phyloP scores from a whole-genome alignment of 2,329 filamentous ascomycete genomes.

The Aspergillus sp. region DNA sequence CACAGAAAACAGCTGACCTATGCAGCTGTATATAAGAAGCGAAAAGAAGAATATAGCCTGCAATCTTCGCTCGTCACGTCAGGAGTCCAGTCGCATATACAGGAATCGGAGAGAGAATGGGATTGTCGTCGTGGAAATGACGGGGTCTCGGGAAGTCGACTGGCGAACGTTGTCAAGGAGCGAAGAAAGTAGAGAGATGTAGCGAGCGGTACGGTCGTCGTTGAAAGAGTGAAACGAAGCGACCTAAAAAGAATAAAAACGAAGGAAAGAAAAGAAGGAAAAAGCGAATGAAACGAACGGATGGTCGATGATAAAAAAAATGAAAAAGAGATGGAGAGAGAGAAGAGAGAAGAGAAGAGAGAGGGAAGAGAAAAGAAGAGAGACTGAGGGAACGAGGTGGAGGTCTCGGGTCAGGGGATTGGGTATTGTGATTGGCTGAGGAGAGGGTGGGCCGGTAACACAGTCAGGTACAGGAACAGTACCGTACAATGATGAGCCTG shows the following conservation, averaged over 20 bases:
- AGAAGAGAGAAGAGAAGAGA: conserved; percentile 18
- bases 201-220: conserved; percentile 37
- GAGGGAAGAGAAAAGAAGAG: conserved; percentile 20
- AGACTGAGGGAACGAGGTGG: conserved; percentile 11
- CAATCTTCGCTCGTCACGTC: neutral
- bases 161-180: conserved; percentile 21
- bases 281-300: conserved; percentile 15
- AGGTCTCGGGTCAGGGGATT: conserved; percentile 13
- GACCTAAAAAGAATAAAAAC: conserved; percentile 23
- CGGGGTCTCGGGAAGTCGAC: neutral
- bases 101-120: neutral
- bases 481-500: neutral
- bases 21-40: conserved; percentile 21
- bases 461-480: neutral
- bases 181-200: conserved; percentile 16
- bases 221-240: conserved; percentile 48
- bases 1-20: conserved; percentile 30
- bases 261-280: conserved; percentile 18
- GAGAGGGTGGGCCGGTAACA: neutral
- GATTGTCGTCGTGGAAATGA: neutral
- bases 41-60: neutral
- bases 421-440: neutral
- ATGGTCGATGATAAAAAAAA: conserved; percentile 17
- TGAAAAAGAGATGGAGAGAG: conserved; percentile 24
- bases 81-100: conserved; percentile 9